phyloP scores from a whole-genome alignment of 768 basidiomycete genomes.

The Hygrophoropsis aurantiaca region DNA sequence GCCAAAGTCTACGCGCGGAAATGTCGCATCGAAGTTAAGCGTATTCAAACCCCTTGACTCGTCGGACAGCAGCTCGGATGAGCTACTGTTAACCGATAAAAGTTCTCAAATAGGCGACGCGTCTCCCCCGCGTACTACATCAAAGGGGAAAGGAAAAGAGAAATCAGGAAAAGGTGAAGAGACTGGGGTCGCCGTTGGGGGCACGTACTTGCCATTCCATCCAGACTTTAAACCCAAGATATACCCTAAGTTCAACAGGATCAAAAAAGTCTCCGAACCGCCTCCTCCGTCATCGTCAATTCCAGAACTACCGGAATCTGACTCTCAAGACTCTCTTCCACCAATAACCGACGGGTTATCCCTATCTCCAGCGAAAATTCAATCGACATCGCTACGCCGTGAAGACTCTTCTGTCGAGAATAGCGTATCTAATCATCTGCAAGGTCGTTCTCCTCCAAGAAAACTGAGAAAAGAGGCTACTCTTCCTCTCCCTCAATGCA shows the following conservation, averaged over 20 bases:
- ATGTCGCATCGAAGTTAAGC: neutral
- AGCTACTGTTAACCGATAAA: slow-evolving; percentile 24
- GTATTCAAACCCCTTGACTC: neutral
- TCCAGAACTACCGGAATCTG: slow-evolving; percentile 1
- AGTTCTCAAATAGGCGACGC: slow-evolving; percentile 11
- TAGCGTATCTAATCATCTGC: slow-evolving; percentile 3
- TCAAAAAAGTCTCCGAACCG: slow-evolving; percentile 17
- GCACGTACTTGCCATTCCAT: slow-evolving; percentile 16
- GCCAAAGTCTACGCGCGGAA: neutral
- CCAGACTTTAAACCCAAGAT: slow-evolving; percentile 21
- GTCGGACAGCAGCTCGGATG: slow-evolving; percentile 27
- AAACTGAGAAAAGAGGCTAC: slow-evolving; percentile 4
- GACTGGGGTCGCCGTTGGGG: slow-evolving; percentile 9
- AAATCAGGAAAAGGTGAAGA: neutral
- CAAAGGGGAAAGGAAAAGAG: slow-evolving; percentile 5
- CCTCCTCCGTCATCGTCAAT: slow-evolving; percentile 22
- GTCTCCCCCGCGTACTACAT: slow-evolving; percentile 9
- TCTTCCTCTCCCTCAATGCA: neutral
- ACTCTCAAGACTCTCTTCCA: slow-evolving; percentile 22
- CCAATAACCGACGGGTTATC: slow-evolving; percentile 16
- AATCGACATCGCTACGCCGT: neutral
- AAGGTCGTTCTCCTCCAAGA: neutral
- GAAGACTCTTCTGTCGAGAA: neutral
- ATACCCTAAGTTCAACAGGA: slow-evolving; percentile 36
- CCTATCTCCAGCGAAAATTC: neutral